Base-by-base conservation (phyloP, 2,329 filamentous ascomycete species). In the Ophidiomyces ophidiicola region DNA sequence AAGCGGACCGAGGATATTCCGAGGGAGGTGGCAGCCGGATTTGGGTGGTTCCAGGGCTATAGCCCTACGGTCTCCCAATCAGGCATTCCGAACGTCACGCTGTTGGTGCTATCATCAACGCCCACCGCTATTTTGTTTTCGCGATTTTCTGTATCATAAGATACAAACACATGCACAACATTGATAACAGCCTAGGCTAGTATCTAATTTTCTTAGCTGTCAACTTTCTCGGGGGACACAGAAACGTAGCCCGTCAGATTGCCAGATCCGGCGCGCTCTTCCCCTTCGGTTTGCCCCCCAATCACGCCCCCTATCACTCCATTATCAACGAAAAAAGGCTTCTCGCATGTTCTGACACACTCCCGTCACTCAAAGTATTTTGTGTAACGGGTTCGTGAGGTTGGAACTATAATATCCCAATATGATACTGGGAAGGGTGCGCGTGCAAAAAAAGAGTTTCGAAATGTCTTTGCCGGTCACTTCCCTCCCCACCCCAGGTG, bases 371-470 rank as follows among this genome's bases (percentile, higher is more conserved):
- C 15, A 14, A n/a, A n/a, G n/a, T n/a, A n/a, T n/a, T 11, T 31
- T 20, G 37, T 39, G 37, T 39, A 39, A 39, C 37, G 29, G 10
- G 37, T 33, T 39, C 37, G 17, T 39, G 30, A 7, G 14, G 10
- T 3, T 20, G 25, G 37, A 39, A 39, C 37, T 28, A 33, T 33
- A 28, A 15, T 32, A 25, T n/a, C n/a, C n/a, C n/a, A n/a, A n/a
- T n/a, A n/a, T n/a, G n/a, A n/a, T n/a, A n/a, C n/a, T n/a, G n/a
- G n/a, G n/a, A n/a, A n/a, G n/a, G n/a, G n/a, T n/a, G n/a, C n/a
- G n/a, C n/a, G n/a, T n/a, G n/a, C n/a, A n/a, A n/a, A n/a, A n/a
- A n/a, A n/a, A n/a, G n/a, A n/a, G n/a, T n/a, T n/a, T n/a, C n/a
- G n/a, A n/a, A n/a, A n/a, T n/a, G n/a, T n/a, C n/a, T n/a, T n/a